Evolutionary conservation across 768 basidiomycete species (phyloP).

Genomic region (Leccinum arenicola): DNA sequence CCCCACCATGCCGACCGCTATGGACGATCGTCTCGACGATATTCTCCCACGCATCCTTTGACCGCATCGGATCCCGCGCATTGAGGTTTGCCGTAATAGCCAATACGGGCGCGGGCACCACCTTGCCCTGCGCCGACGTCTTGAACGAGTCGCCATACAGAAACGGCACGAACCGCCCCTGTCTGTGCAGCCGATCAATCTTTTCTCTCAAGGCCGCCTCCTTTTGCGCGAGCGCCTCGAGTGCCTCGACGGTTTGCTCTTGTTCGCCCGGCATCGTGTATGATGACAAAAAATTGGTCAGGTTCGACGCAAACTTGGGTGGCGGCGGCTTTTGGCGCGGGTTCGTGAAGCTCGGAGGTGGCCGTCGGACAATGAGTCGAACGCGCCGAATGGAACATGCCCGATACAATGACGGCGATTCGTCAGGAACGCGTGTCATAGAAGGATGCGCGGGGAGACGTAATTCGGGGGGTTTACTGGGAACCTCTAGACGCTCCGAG

Average conservation of each 20-base stretch:
- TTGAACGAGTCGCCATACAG: conserved; percentile 30
- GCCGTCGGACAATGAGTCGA: conserved; percentile 61
- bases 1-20: conserved; percentile 18
- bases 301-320: conserved; percentile 49
- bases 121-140: conserved; percentile 3
- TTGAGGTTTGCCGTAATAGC: conserved; percentile 16
- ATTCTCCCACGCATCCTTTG: conserved; percentile 55
- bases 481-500: conserved; percentile 19
- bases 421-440: not conserved
- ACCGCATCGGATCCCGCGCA: conserved; percentile 24
- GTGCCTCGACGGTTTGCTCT: conserved; percentile 40
- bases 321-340: conserved; percentile 63
- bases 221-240: conserved; percentile 37
- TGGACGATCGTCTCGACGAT: conserved; percentile 47
- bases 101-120: conserved; percentile 1
- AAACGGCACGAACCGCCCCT: conserved; percentile 47
- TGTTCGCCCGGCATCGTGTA: conserved; percentile 54
- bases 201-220: conserved; percentile 45
- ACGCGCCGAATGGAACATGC: conserved; percentile 53
- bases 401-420: conserved; percentile 8
- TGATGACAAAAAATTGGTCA: conserved; percentile 57
- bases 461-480: conserved; percentile 11
- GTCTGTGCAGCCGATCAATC: conserved; percentile 41
- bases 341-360: conserved; percentile 58
- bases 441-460: not conserved